Evolutionary conservation across 176 grass and related monocot genomes (phyloP), one percentile per base, ranked within the genome.

Genomic region (Lolium rigidum): DNA sequence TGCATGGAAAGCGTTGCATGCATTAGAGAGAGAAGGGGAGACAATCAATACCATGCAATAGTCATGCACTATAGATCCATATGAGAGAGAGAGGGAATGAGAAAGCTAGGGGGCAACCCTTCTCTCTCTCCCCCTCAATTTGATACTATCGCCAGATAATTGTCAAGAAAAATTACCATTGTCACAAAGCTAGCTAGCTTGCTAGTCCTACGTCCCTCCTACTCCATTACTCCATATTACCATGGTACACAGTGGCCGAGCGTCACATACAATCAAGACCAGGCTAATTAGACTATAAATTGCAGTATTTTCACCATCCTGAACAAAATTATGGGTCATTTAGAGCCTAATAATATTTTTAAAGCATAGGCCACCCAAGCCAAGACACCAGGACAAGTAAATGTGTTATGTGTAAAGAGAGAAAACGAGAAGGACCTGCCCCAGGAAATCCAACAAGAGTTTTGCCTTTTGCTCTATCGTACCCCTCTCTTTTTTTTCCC

Each of bases 1-100:
- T 92, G 57, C 88, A 84, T 84, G 80, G 80, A 86, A 90, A 86
- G 82, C 41, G 37, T 81, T 82, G 87, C 81, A 85, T 87, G 89
- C 81, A 85, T 78, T 41, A 71, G 58, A 82, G 68, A 89, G 80
- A 85, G 22, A 76, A n/a, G 39, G 38, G 77, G 26, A 44, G 61
- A 67, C 49, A 85, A 81, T 84, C 46, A 84, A 77, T 81, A 82
- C 70, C 70, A 81, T 91, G 86, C 89, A 85, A 94, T 82, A 89
- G 90, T 82, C 56, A 85, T 15, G 72, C 56, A 89, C 87, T 82
- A 47, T 91, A 85, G 65, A 79, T 60, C 52, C 35, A 85, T 61
- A 28, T 76, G 44, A 60, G 88, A 87, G 80, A 62, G 77, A 66
- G 10, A 79, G 58, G 26, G 41, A 51, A 20, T 80, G 70, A 41